Base-by-base conservation (phyloP, 345 rosid genomes). In the Stellera chamaejasme region DNA sequence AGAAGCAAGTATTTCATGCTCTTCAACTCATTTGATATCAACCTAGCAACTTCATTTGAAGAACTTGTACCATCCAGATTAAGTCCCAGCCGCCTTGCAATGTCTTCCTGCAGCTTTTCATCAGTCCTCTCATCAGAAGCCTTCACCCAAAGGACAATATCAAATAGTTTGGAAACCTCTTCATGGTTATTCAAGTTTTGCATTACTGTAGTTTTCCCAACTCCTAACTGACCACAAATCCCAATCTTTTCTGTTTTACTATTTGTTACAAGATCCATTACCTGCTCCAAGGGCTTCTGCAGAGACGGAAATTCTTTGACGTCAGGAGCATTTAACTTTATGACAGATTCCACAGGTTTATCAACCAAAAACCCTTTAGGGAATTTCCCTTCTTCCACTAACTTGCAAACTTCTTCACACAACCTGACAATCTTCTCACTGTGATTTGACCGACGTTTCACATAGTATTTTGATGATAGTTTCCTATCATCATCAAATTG, bases 141-240 rank as follows among this genome's bases (percentile, higher is more conserved):
- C 5, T 64, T 56, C 8, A 53, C 65, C 60, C 68, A 74, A 14
- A 74, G 63, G 27, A 70, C 70, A 2, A 66, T 56, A 42, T 74
- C 75, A 16, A 74, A 74, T 56, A 66, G 66, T 57, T 53, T 46
- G 32, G 64, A 46, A 1, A 67, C 55, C 15, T 60, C 48, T 13
- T 70, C 46, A 52, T 59, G 36, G 39, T 70, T 58, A 42, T 74
- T 70, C 65, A 74, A 47, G 54, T 75, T 75, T 43, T 65, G 66
- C 73, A 71, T 65, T 8, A 75, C 58, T 6, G 76, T 45, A 13
- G 79, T 65, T 65, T 75, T 75, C 10, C 79, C 76, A 1, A 32
- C 59, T 0, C 79, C 79, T 6, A 71, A 60, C 27, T 45, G 44
- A 27, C 79, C 79, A 56, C 66, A 71, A 6, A 71, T 48, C 13